Evolutionary conservation across 164 flowering plant genomes (phyloP).

Genomic region (Stephania yunnanensis): DNA sequence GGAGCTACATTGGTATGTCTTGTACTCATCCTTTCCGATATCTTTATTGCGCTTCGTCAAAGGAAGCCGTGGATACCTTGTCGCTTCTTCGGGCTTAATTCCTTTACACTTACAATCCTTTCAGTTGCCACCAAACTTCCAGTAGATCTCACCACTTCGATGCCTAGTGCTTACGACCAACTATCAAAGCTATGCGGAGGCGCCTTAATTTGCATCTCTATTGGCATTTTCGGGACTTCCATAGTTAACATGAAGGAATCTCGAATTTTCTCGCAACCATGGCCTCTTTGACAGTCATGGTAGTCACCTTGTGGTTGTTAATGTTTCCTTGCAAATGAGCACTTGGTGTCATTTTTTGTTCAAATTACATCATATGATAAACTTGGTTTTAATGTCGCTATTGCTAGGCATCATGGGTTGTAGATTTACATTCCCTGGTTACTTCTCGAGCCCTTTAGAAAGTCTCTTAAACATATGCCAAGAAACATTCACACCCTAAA

Average conservation of each 20-base stretch:
- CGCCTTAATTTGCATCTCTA: slow-evolving; percentile 6
- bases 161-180: slow-evolving; percentile 2
- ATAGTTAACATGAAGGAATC: not conserved
- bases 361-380: slow-evolving; percentile 5
- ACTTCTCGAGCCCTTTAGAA: no score
- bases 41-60: no score
- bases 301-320: slow-evolving; percentile 7
- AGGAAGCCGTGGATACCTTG: no score
- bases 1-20: no score
- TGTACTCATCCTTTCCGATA: no score
- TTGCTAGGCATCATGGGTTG: no score
- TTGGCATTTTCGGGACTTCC: slow-evolving; percentile 12
- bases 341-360: slow-evolving; percentile 7
- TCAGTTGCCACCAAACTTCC: slow-evolving; percentile 14
- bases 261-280: slow-evolving; percentile 3
- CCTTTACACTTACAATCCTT: slow-evolving; percentile 9
- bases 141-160: slow-evolving; percentile 12
- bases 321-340: slow-evolving; percentile 8
- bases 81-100: slow-evolving; percentile 5
- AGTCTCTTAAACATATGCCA: no score
- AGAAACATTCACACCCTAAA: no score
- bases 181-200: slow-evolving; percentile 8
- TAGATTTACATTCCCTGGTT: no score
- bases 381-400: slow-evolving; percentile 3
- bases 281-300: slow-evolving; percentile 8